Evolutionary conservation across 1,284 basidiomycete species (phyloP).

Genomic region (Cutaneotrichosporon daszewskae): DNA sequence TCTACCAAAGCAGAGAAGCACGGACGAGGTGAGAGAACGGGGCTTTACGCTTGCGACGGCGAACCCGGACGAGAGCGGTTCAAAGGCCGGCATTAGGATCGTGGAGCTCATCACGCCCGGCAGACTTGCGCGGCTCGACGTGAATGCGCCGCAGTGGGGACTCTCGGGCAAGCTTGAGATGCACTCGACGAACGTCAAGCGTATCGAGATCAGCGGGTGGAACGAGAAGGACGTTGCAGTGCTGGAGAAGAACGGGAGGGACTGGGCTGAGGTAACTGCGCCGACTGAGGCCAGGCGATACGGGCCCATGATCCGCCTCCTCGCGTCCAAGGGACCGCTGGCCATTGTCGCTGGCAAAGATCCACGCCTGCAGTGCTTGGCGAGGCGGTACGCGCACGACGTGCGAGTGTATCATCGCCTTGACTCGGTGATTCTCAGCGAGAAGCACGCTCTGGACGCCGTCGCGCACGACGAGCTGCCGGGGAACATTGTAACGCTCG

Average conservation of each 20-base stretch:
- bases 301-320: conserved; percentile 60
- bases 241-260: background rate
- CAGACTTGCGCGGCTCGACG: conserved; percentile 35
- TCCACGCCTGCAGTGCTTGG: conserved; percentile 49
- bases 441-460: conserved; percentile 47
- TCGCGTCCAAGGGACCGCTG: conserved; percentile 55
- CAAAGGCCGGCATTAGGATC: conserved; percentile 44
- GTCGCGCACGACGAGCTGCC: conserved; percentile 17
- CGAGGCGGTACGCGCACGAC: conserved; percentile 61
- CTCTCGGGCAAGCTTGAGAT: conserved; percentile 15
- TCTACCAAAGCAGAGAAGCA: conserved; percentile 14
- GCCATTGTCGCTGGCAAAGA: conserved; percentile 50
- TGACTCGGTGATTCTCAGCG: conserved; percentile 58
- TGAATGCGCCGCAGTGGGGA: conserved; percentile 35
- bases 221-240: background rate
- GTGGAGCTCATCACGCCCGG: conserved; percentile 44
- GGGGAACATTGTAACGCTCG: conserved; percentile 57
- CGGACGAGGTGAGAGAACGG: conserved; percentile 21
- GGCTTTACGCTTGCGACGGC: conserved; percentile 45
- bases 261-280: background rate
- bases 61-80: conserved; percentile 46
- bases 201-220: conserved; percentile 21
- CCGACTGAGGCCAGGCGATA: conserved; percentile 42
- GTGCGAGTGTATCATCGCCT: conserved; percentile 64
- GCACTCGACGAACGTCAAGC: conserved; percentile 30